Conservation (phyloP, 1,284 basidiomycete genomes). For the Leccinum solheimii region DNA sequence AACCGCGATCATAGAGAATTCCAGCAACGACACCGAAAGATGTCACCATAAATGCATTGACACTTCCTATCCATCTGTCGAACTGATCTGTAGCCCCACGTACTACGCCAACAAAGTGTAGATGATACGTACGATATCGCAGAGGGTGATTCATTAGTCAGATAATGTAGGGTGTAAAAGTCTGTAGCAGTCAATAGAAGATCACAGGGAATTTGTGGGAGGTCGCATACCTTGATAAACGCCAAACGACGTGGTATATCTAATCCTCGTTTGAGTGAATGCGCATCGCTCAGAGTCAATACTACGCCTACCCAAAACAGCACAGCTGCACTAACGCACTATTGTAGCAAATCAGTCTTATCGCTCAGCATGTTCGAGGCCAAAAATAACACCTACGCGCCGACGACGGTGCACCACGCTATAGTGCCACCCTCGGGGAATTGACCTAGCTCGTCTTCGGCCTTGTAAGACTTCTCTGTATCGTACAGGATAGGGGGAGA, state of each 20-base stretch:
- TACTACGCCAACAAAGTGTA: neutral
- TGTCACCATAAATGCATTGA: slow-evolving; percentile 22
- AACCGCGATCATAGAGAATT: slow-evolving; percentile 31
- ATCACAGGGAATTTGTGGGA: neutral
- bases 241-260: slow-evolving; percentile 30
- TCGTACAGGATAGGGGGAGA: neutral
- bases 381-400: slow-evolving; percentile 18
- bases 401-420: slow-evolving; percentile 30
- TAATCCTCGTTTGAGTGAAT: slow-evolving; percentile 7
- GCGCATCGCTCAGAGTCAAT: neutral
- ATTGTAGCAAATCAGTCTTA: neutral
- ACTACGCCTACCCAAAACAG: slow-evolving; percentile 24
- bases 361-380: neutral
- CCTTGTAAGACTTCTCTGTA: slow-evolving; percentile 1
- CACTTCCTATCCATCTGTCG: slow-evolving; percentile 36
- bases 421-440: slow-evolving; percentile 33
- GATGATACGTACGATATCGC: slow-evolving; percentile 30
- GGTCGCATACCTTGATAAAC: slow-evolving; percentile 33
- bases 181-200: slow-evolving; percentile 15
- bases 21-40: slow-evolving; percentile 19
- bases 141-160: slow-evolving; percentile 31
- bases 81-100: neutral
- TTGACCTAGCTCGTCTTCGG: neutral
- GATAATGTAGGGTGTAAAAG: slow-evolving; percentile 33
- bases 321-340: slow-evolving; percentile 29